Conservation (phyloP, 2,329 filamentous ascomycete species). For the Endoconidiophora polonica region DNA sequence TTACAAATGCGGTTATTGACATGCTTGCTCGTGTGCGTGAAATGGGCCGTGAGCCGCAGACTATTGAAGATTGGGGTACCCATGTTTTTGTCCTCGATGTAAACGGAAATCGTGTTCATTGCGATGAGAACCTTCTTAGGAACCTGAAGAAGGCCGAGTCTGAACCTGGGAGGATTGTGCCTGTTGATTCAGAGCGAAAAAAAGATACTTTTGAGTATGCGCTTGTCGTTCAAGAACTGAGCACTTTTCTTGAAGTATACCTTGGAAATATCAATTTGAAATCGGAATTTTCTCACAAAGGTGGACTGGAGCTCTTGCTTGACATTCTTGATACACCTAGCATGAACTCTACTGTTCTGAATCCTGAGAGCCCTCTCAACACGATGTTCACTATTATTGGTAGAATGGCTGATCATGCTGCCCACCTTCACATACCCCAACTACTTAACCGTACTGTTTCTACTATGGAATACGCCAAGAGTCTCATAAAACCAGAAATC, state of each 20-base stretch:
- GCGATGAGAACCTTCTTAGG: conserved; percentile 27
- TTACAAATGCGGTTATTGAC: conserved; percentile 70
- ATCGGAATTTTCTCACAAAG: conserved; percentile 55
- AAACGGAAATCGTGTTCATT: conserved; percentile 34
- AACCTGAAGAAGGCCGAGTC: conserved; percentile 16
- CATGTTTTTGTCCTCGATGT: conserved; percentile 53
- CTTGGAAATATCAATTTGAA: conserved; percentile 60
- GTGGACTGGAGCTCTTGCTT: conserved; percentile 68
- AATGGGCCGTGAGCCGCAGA: conserved; percentile 54
- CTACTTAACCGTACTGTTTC: conserved; percentile 58
- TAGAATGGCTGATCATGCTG: conserved; percentile 57
- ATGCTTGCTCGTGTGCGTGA: conserved; percentile 73
- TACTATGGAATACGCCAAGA: conserved; percentile 49
- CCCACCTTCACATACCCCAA: conserved; percentile 66
- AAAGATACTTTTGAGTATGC: conserved; percentile 11
- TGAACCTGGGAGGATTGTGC: background rate
- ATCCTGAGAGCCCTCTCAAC: conserved; percentile 16
- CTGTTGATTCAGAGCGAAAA: background rate
- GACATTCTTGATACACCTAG: conserved; percentile 73
- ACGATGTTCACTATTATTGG: conserved; percentile 8
- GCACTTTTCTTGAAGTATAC: conserved; percentile 60
- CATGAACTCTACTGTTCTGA: conserved; percentile 50
- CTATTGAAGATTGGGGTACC: conserved; percentile 53
- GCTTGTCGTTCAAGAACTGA: conserved; percentile 23
- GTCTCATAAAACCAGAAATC: conserved; percentile 38